Evolutionary conservation across 2,329 filamentous ascomycete genomes (phyloP).

Genomic region (Colletotrichum sp.): DNA sequence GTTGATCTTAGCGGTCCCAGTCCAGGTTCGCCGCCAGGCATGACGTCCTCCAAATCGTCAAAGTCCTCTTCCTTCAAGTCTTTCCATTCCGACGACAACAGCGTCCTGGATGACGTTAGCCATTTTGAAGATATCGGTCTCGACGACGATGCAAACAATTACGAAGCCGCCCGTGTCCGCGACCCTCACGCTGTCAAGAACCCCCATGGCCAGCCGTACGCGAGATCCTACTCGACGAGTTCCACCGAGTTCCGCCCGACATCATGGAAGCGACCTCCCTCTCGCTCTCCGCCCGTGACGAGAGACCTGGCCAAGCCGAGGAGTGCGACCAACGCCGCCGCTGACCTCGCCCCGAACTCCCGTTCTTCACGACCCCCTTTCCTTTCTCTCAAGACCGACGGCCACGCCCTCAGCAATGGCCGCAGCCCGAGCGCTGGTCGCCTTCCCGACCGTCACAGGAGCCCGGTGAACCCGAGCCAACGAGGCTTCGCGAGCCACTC

Average conservation of each 20-base stretch:
- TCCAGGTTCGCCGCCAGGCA: slow-evolving; percentile 69
- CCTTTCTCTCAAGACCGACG: slow-evolving; percentile 45
- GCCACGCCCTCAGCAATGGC: slow-evolving; percentile 49
- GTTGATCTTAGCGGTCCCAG: slow-evolving; percentile 18
- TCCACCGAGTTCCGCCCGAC: slow-evolving; percentile 21
- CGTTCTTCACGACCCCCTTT: slow-evolving; percentile 44
- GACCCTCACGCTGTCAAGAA: slow-evolving; percentile 31
- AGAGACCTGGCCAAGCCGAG: slow-evolving; percentile 32
- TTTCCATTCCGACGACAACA: slow-evolving; percentile 75
- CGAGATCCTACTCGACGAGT: slow-evolving; percentile 14
- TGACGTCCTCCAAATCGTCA: slow-evolving; percentile 85
- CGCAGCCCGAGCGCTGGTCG: slow-evolving; percentile 53
- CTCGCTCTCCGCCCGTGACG: slow-evolving; percentile 26
- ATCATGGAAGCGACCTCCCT: slow-evolving; percentile 14
- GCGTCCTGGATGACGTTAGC: slow-evolving; percentile 72
- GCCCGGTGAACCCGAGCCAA: slow-evolving; percentile 4
- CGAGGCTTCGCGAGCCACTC: slow-evolving; percentile 42
- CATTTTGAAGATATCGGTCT: slow-evolving; percentile 96
- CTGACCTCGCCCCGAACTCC: slow-evolving; percentile 4
- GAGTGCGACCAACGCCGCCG: neutral
- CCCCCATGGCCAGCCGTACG: slow-evolving; percentile 11
- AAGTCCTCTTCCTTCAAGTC: slow-evolving; percentile 87
- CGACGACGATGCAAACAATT: slow-evolving; percentile 59
- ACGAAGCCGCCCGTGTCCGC: slow-evolving; percentile 30
- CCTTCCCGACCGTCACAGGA: slow-evolving; percentile 30